Base-by-base conservation (phyloP, 768 basidiomycete genomes). In the Amylocystis lapponica region DNA sequence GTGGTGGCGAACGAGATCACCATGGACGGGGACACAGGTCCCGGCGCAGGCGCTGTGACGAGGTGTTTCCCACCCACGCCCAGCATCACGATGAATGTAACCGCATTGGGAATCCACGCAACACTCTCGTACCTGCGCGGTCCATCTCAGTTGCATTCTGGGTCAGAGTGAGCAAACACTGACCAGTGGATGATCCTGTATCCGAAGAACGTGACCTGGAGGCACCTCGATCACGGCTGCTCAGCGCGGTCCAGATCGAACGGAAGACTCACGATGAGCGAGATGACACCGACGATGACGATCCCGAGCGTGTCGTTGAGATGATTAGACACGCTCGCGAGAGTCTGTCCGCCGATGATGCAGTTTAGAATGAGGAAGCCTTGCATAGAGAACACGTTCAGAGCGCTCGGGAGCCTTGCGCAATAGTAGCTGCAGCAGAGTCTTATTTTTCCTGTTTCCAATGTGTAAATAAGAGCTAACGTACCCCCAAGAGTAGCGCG, bases 401-500 rank as follows among this genome's bases (percentile, higher is more conserved):
- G 61, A 25, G 60, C 63, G 56, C 65, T 69, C 9, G 61, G 59
- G 12, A 63, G 35, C 29, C 65, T 56, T 2, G 64, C 60, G 3
- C 64, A 67, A 31, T 65, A 68, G 39, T 67, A 70, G 11, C 72
- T 73, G 44, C 23, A 20, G 17, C 12, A 20, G 1, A 21, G 21
- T 13, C 16, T 14, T 8, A 2, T n/a, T n/a, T n/a, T n/a, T n/a
- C n/a, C n/a, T n/a, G n/a, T n/a, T n/a, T n/a, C n/a, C n/a, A n/a
- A 31, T 10, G 30, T 14, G 23, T 44, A 13, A 22, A 35, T 26
- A 34, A 21, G 27, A 7, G 30, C 1, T 22, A 25, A 43, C 59
- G 0, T 39, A 74, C 70, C 75, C 76, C 63, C 73, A 75, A 0
- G 70, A 72, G 51, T 71, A 80, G 17, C 78, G 65, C 1, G 74